Evolutionary conservation across 2,329 filamentous ascomycete species (phyloP).

Genomic region (Didymella segeticola): DNA sequence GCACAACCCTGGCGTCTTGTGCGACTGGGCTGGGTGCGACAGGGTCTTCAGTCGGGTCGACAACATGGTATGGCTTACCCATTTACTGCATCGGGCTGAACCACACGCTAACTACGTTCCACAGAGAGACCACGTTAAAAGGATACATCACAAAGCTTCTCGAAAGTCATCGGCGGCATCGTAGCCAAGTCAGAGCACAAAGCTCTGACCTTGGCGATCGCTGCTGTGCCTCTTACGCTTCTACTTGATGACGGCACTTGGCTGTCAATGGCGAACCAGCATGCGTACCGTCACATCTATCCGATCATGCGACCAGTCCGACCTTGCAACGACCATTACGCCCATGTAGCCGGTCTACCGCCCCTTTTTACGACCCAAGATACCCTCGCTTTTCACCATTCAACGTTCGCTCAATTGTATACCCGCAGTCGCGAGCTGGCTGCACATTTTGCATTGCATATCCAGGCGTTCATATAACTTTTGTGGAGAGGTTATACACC

Average conservation of each 20-base stretch:
- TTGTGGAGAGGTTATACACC: constrained; percentile 21
- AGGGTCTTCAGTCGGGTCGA: constrained; percentile 67
- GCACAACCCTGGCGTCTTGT: constrained; percentile 66
- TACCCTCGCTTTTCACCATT: constrained; percentile 30
- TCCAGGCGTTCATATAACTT: constrained; percentile 28
- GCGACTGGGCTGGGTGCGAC: constrained; percentile 64
- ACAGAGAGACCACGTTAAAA: constrained; percentile 51
- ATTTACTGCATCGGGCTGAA: neutral
- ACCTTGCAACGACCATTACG: constrained; percentile 13
- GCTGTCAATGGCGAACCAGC: neutral
- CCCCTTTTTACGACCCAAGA: constrained; percentile 37
- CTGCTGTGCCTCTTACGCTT: neutral
- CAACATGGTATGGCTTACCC: constrained; percentile 60
- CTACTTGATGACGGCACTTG: neutral
- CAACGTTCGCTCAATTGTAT: constrained; percentile 22
- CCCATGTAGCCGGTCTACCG: constrained; percentile 21
- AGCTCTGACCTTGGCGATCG: neutral
- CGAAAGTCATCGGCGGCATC: constrained; percentile 34
- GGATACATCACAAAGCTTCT: constrained; percentile 49
- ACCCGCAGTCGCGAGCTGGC: constrained; percentile 19
- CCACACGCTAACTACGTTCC: constrained; percentile 24
- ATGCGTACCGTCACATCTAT: neutral
- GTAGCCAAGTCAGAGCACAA: constrained; percentile 5
- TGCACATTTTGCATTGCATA: constrained; percentile 27
- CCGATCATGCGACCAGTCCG: neutral